Evolutionary conservation across 2,329 filamentous ascomycete genomes (phyloP), one percentile per base, ranked within the genome.

Genomic region (Trichoderma sp.): DNA sequence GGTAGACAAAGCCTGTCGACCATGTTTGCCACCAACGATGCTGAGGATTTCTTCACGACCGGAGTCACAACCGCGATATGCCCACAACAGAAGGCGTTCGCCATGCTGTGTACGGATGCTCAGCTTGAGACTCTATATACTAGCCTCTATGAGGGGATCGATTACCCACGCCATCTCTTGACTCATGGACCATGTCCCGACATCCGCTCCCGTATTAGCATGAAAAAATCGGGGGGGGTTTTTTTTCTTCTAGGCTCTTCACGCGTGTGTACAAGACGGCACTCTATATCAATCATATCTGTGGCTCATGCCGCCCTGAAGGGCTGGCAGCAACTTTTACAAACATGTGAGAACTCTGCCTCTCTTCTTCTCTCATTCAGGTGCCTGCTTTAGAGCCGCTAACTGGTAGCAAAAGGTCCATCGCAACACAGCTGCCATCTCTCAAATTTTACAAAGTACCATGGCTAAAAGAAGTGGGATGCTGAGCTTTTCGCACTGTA

Each of bases 401-500:
- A 26, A 37, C 55, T 51, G 34, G 16, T 51, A 55, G 51, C 39
- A 39, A 46, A 34, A 43, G 21, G 21, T 56, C 37, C 30, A 37
- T 18, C 52, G 3, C 32, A 18, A 37, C 32, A 55, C 54, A 32
- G 28, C 28, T 28, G 28, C 54, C 28, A 10, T 56, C 51, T 56
- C 1, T 43, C 21, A 14, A 46, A 13, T 28, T 28, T 28, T 24
- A 43, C 52, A 30, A 55, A 32, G 59, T 59, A 49, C 52, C n/a
- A 13, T 32, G 54, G 28, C 43, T 26, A 26, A 30, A 6, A 28
- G 51, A 26, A 14, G 64, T 37, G 54, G 5, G 28, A 6, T 6
- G 11, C 14, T 49, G 24, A 3, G 10, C 5, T 13, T 3, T 16
- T 56, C 68, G 68, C 68, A 69, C 68, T 69, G 68, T 69, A 49